Conservation (phyloP, 768 basidiomycete genomes). For the Auricularia heimuer region DNA sequence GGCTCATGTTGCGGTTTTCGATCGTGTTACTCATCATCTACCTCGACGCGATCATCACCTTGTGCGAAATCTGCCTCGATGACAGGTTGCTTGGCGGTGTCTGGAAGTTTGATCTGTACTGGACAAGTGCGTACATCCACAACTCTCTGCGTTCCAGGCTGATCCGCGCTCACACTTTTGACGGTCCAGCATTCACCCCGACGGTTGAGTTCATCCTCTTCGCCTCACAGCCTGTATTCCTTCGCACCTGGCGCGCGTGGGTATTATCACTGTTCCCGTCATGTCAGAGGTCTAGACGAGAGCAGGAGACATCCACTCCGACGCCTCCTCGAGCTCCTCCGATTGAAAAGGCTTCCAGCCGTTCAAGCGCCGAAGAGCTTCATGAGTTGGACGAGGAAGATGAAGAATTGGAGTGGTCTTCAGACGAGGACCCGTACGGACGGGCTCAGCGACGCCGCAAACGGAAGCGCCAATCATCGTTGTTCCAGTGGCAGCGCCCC, state of each 20-base stretch:
- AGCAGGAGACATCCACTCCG: background rate
- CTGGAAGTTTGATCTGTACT: background rate
- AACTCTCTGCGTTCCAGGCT: background rate
- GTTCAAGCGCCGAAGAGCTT: background rate
- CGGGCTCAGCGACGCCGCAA: background rate
- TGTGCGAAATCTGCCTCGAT: background rate
- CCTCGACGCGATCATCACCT: background rate
- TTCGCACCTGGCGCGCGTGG: background rate
- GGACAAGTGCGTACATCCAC: background rate
- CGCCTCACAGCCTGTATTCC: background rate
- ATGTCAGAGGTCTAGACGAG: background rate
- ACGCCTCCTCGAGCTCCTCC: background rate
- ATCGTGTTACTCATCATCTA: background rate
- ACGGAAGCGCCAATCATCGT: background rate
- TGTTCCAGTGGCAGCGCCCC: background rate
- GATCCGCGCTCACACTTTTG: background rate
- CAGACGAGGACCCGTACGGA: background rate
- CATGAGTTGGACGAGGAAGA: background rate
- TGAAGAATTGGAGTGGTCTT: background rate
- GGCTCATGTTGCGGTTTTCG: background rate
- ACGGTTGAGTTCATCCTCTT: background rate
- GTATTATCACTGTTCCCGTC: background rate
- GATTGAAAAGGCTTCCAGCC: background rate
- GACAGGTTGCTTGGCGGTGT: background rate
- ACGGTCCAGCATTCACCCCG: background rate